phyloP scores from a whole-genome alignment of 192 early-diverging fungal genomes.

The Paraglomus brasilianum region DNA sequence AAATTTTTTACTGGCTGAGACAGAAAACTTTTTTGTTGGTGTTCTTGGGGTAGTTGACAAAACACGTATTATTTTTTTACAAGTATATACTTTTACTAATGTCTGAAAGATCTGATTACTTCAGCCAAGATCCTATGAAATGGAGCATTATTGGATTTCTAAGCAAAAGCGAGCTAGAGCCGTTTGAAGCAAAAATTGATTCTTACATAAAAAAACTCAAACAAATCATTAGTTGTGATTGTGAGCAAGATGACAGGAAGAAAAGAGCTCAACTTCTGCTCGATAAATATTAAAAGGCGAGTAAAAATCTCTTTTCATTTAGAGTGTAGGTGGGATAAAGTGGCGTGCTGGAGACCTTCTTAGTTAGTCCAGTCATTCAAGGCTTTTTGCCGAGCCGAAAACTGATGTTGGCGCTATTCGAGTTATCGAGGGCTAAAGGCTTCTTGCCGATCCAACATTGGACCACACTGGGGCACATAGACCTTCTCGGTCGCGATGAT shows the following conservation, averaged over 20 bases:
- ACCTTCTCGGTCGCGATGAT: slow-evolving; percentile 31
- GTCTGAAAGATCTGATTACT: too few relatives aligned
- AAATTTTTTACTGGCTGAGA: too few relatives aligned
- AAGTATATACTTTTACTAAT: too few relatives aligned
- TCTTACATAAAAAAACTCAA: background rate
- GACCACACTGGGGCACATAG: slow-evolving; percentile 21
- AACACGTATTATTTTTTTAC: too few relatives aligned
- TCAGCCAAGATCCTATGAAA: background rate
- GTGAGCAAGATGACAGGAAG: background rate
- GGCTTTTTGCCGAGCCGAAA: slow-evolving; percentile 25
- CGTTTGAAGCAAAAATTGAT: background rate
- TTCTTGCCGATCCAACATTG: slow-evolving; percentile 14
- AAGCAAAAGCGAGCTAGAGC: background rate
- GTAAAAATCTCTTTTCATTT: slow-evolving; percentile 12
- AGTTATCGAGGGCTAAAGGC: slow-evolving; percentile 22
- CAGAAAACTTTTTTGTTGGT: too few relatives aligned
- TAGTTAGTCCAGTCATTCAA: slow-evolving; percentile 5
- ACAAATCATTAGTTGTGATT: too few relatives aligned
- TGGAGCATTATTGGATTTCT: background rate
- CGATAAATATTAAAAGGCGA: slow-evolving; percentile 18
- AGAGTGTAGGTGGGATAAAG: background rate
- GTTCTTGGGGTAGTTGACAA: too few relatives aligned
- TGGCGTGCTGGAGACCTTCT: slow-evolving; percentile 14
- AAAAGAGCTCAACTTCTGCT: slow-evolving; percentile 4
- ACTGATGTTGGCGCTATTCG: slow-evolving; percentile 14